Evolutionary conservation across 2,329 filamentous ascomycete genomes (phyloP).

Genomic region (Fusarium hainanense): DNA sequence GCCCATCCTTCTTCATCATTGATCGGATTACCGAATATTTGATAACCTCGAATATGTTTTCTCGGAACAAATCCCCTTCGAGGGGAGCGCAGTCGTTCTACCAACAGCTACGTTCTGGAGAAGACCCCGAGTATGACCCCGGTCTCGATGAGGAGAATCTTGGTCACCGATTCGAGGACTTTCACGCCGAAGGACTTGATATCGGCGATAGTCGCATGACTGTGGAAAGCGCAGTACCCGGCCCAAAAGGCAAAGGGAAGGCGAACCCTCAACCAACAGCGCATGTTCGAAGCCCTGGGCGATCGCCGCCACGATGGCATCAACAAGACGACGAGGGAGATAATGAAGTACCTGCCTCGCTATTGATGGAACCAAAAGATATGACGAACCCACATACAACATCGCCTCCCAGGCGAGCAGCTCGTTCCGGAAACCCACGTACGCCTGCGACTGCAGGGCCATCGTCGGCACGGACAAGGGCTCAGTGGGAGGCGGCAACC

Average conservation of each 20-base stretch:
- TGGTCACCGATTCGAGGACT: constrained; percentile 61
- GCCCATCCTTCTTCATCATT: constrained; percentile 13
- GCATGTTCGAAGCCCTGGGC: constrained; percentile 30
- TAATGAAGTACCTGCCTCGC: constrained; percentile 72
- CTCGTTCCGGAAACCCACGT: constrained; percentile 13
- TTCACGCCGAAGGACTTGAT: constrained; percentile 60
- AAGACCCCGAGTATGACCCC: constrained; percentile 54
- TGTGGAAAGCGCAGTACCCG: constrained; percentile 51
- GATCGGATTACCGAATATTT: constrained; percentile 18
- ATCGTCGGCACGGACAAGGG: constrained; percentile 57
- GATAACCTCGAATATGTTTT: constrained; percentile 63
- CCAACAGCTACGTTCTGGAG: constrained; percentile 58
- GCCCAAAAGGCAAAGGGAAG: constrained; percentile 33
- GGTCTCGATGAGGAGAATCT: constrained; percentile 66
- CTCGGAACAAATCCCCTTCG: constrained; percentile 51
- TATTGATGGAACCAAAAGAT: constrained; percentile 67
- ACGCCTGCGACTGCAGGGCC: constrained; percentile 50
- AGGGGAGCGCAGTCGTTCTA: constrained; percentile 59
- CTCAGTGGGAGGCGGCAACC: constrained; percentile 67
- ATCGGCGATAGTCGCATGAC: constrained; percentile 61
- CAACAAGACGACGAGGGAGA: constrained; percentile 62
- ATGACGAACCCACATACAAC: constrained; percentile 25
- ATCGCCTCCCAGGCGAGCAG: constrained; percentile 32
- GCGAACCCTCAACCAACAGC: constrained; percentile 8
- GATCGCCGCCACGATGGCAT: constrained; percentile 42